These are phyloP conservation scores for Aspergillus neoniger DNA, from an alignment of 2,329 filamentous ascomycete species.

Conservation along the genomic window DNA sequence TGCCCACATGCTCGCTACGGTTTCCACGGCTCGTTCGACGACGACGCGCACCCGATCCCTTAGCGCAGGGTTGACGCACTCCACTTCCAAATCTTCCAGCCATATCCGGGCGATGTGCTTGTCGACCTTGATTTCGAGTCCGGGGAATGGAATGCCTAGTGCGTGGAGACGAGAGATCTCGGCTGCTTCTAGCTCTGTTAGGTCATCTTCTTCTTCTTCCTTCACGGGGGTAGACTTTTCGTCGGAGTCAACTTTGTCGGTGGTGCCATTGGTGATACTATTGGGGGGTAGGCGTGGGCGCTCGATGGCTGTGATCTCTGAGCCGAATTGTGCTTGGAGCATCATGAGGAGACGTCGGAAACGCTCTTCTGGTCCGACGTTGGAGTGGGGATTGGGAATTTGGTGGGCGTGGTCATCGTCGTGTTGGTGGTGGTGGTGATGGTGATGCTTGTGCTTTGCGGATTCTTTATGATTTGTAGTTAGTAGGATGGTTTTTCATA, in stretches of 20 bases:
- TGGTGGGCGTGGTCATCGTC: constrained; percentile 46
- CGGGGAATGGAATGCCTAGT: constrained; percentile 86
- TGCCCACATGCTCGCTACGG: constrained; percentile 70
- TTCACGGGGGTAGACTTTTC: constrained; percentile 15
- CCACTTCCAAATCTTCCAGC: constrained; percentile 88
- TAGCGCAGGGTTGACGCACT: constrained; percentile 76
- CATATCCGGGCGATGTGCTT: constrained; percentile 85
- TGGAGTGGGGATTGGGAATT: constrained; percentile 70
- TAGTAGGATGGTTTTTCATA: too few relatives aligned
- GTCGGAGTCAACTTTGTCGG: constrained; percentile 11
- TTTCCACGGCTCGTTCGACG: constrained; percentile 85
- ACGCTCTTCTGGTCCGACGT: constrained; percentile 71
- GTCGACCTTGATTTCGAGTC: constrained; percentile 82
- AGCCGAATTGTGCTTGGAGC: constrained; percentile 94
- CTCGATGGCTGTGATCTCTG: constrained; percentile 77
- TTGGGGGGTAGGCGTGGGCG: constrained; percentile 53
- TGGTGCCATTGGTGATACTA: constrained; percentile 19
- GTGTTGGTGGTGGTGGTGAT: constrained; percentile 55
- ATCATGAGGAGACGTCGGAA: constrained; percentile 90
- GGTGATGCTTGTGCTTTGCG: constrained; percentile 61
- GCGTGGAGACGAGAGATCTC: constrained; percentile 79
- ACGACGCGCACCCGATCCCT: constrained; percentile 84
- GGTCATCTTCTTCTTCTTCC: constrained; percentile 44
- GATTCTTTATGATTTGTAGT: constrained; percentile 45
- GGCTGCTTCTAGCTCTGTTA: constrained; percentile 59